These are phyloP conservation scores for Pseudozyma hubeiensis DNA, from an alignment of 1,284 basidiomycete species.

Conservation along the genomic window DNA sequence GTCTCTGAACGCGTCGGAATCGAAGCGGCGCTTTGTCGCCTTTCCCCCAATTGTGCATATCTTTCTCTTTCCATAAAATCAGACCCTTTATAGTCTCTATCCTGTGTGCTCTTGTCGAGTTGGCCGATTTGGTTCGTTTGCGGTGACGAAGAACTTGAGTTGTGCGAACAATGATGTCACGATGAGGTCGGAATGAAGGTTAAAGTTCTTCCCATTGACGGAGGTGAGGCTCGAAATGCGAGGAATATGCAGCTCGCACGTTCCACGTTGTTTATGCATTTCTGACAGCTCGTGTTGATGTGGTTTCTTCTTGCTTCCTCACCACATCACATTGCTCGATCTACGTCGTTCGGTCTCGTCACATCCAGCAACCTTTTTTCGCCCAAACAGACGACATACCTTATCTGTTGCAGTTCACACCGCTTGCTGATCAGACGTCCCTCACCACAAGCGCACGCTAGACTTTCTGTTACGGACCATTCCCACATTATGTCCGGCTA, in stretches of 20 bases:
- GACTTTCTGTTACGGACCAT: background rate
- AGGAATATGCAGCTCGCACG: slow-evolving; percentile 12
- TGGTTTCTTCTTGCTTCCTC: slow-evolving; percentile 1
- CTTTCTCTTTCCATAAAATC: background rate
- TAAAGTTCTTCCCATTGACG: too few relatives aligned
- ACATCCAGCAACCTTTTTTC: background rate
- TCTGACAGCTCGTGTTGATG: slow-evolving; percentile 3
- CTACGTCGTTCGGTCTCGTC: background rate
- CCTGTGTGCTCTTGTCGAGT: background rate
- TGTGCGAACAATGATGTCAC: too few relatives aligned
- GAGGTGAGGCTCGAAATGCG: background rate
- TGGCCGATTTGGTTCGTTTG: background rate
- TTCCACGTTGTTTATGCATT: slow-evolving; percentile 11
- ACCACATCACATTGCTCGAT: slow-evolving; percentile 2
- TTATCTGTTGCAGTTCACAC: too few relatives aligned
- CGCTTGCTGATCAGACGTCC: too few relatives aligned
- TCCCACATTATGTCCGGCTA: slow-evolving; percentile 69
- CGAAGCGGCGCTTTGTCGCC: background rate
- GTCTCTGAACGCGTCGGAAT: slow-evolving; percentile 24
- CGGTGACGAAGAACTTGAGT: background rate
- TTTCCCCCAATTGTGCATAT: slow-evolving; percentile 25
- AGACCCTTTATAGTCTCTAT: background rate
- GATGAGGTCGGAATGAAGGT: too few relatives aligned
- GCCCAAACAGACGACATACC: background rate
- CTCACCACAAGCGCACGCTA: too few relatives aligned